Base-by-base conservation (phyloP, 345 rosid genomes). In the Boechera retrofracta region DNA sequence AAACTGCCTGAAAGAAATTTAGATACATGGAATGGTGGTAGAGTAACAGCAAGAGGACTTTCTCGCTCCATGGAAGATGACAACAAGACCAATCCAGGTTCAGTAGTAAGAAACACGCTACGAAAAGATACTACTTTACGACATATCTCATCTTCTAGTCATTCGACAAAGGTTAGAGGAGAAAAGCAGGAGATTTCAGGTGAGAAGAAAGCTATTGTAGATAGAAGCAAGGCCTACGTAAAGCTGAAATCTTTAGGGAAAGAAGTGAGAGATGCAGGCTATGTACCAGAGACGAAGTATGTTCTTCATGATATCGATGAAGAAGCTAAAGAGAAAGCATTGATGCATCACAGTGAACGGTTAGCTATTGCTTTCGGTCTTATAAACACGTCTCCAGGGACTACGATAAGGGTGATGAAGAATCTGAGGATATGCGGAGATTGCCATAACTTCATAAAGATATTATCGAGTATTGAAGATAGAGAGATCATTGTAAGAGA, bases 281-380 rank as follows among this genome's bases (percentile, higher is more conserved):
- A 87, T 77, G 72, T 65, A 74, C 89, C 91, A 42, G 87, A 84
- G 73, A 81, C 88, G 0, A 87, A 84, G 72, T 82, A 85, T 78
- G 91, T 79, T 42, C 83, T 86, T 66, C 88, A 86, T 69, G 81
- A 87, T 64, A 84, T 87, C 31, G 90, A 87, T 57, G 84, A 83
- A 80, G 93, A 89, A 83, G 88, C 87, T 78, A 86, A 84, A 76
- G 94, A 87, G 83, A 86, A 80, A 69, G 84, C 82, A 18, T 73
- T 79, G 65, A 86, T 86, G 85, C 81, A 78, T 82, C 94, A 89
- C 39, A 83, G 88, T 53, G 94, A 89, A 80, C 76, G 87, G 62
- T 76, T 89, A 77, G 94, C 94, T 21, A 88, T 89, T 42, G 83
- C 91, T 15, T 89, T 87, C 51, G 91, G 84, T 51, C 77, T 89